Evolutionary conservation across 768 basidiomycete species (phyloP), one percentile per base, ranked within the genome.

Genomic region (Suillus clintonianus): DNA sequence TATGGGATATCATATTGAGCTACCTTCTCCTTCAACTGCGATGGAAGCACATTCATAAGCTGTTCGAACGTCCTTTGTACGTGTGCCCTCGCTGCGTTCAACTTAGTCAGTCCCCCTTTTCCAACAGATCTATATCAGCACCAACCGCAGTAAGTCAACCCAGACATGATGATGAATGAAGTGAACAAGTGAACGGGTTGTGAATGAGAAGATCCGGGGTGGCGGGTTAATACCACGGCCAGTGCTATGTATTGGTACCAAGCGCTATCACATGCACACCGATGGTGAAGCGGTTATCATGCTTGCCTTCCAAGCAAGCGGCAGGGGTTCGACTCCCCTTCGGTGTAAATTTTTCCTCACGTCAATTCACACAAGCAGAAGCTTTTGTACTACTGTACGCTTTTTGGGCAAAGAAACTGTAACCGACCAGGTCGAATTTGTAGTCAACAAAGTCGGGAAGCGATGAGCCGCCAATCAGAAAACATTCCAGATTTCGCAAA

Each of bases 211-310:
- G 45, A 48, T 47, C 24, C 22, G 47, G 24, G 24, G 27, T 14
- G 36, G 11, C 27, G 3, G 9, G 2, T n/a, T 47, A 47, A 7
- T 6, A 47, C 14, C 5, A 2, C 13, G 5, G 43, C n/a, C 14
- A 7, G 14, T 47, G 1, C 27, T 27, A 3, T 24, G 14, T 56
- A 17, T 32, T 53, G 13, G 48, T 13, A 15, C 39, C 7, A 24
- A 42, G 4, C 9, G 0, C 13, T 11, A 2, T 14, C 3, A 43
- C 5, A 27, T 32, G 8, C 13, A 83, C 82, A 74, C 82, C 79
- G 82, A 88, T 91, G 89, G 90, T 91, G 90, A 91, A 91, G 87
- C 83, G 89, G 90, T 90, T 91, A 91, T 90, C 89, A 91, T 91
- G 89, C 90, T 90, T 90, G 89, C 88, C 89, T 90, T 90, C 89